These are phyloP conservation scores for Fraxinus anomala DNA, from an alignment of 257 asterid genomes.

Conservation along the genomic window DNA sequence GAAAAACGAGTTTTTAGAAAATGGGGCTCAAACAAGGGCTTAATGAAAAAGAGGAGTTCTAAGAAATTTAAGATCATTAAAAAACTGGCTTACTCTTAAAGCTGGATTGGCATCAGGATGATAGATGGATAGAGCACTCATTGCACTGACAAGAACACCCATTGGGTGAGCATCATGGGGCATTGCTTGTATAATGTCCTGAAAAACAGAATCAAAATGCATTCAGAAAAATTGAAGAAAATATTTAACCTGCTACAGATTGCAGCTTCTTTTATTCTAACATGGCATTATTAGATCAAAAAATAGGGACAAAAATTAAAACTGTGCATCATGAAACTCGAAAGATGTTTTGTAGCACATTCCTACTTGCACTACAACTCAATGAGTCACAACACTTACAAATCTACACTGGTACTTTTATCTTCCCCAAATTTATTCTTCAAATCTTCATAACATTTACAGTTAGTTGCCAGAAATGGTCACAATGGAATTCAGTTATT, in stretches of 20 bases:
- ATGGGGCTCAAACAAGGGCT: no score
- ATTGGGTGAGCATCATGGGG: constrained; percentile 99
- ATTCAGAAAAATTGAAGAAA: constrained; percentile 30
- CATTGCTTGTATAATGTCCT: constrained; percentile 98
- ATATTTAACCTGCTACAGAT: not conserved
- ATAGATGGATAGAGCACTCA: constrained; percentile 93
- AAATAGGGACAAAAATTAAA: not conserved
- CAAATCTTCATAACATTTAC: not conserved
- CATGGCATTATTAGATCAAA: not conserved
- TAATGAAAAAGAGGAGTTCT: not conserved
- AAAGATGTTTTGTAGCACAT: not conserved
- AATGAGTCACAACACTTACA: not conserved
- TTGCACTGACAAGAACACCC: constrained; percentile 98
- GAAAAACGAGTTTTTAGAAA: no score
- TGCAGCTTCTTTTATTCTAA: not conserved
- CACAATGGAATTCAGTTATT: not conserved
- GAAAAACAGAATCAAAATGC: constrained; percentile 42
- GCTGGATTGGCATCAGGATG: constrained; percentile 99
- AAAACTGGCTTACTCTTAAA: constrained; percentile 63
- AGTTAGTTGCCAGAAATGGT: not conserved
- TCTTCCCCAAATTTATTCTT: not conserved
- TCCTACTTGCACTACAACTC: not conserved
- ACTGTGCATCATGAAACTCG: not conserved
- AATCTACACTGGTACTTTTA: not conserved
- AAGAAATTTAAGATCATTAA: constrained; percentile 18